phyloP scores from a whole-genome alignment of 2,329 filamentous ascomycete genomes.

The Colletotrichum liriopes region DNA sequence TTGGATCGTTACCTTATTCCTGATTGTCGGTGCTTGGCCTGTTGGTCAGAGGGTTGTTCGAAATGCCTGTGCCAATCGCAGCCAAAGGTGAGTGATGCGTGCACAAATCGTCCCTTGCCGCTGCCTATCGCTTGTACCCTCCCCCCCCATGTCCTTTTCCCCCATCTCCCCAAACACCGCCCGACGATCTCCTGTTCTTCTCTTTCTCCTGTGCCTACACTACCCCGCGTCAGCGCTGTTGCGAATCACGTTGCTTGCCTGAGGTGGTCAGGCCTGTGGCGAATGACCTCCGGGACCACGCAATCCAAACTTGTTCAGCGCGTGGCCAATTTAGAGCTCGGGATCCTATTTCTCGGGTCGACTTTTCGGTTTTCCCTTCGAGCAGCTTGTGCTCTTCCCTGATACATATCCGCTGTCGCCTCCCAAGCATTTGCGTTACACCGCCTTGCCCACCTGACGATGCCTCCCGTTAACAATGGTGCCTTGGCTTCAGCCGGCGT shows the following conservation, averaged over 20 bases:
- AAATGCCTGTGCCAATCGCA: conserved; percentile 43
- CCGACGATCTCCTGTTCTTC: conserved; percentile 37
- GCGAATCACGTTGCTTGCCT: conserved; percentile 41
- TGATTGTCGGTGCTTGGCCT: conserved; percentile 1
- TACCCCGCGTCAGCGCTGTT: conserved; percentile 39
- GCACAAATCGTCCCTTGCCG: conserved; percentile 26
- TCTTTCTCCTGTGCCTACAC: conserved; percentile 5
- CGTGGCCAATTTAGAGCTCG: conserved; percentile 37
- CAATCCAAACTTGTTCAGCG: conserved; percentile 26
- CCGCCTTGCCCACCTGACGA: conserved; percentile 48
- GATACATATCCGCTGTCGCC: background rate
- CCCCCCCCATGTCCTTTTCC: conserved; percentile 8
- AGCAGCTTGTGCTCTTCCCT: conserved; percentile 1
- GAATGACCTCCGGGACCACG: conserved; percentile 36
- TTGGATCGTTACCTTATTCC: conserved; percentile 7
- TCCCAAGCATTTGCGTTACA: conserved; percentile 26
- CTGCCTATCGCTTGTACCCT: conserved; percentile 31
- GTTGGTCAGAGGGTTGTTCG: conserved; percentile 27
- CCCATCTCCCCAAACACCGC: conserved; percentile 31
- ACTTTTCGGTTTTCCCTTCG: background rate
- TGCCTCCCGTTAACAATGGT: conserved; percentile 70
- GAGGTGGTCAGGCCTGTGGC: conserved; percentile 43
- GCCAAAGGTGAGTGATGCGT: conserved; percentile 41
- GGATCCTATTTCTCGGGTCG: conserved; percentile 10
- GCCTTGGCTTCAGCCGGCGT: conserved; percentile 71